Conservation (phyloP, 2,329 filamentous ascomycete genomes). For the Cordyceps pruinosa region DNA sequence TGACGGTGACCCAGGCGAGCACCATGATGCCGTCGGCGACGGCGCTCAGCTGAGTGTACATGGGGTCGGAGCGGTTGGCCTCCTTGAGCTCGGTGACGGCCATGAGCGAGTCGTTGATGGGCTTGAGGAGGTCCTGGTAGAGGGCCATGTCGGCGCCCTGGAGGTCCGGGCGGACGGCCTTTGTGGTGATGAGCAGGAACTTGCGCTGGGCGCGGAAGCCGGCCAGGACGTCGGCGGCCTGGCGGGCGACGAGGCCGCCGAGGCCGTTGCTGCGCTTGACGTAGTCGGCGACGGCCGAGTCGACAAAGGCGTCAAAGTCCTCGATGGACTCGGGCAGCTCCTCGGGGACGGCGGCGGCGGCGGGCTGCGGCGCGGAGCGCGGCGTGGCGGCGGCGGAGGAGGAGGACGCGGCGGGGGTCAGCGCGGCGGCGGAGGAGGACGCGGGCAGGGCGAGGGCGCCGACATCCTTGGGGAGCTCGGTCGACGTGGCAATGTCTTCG, state of each 20-base stretch:
- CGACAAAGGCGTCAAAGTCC: slow-evolving; percentile 78
- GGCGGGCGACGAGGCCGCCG: slow-evolving; percentile 70
- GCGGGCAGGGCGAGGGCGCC: slow-evolving; percentile 37
- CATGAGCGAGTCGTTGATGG: slow-evolving; percentile 76
- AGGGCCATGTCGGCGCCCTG: slow-evolving; percentile 50
- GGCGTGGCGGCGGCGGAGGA: slow-evolving; percentile 9
- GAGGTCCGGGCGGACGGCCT: slow-evolving; percentile 84
- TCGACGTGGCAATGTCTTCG: slow-evolving; percentile 87
- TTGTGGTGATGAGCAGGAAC: slow-evolving; percentile 81
- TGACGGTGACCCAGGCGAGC: slow-evolving; percentile 83
- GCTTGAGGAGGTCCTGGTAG: slow-evolving; percentile 74
- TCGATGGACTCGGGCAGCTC: slow-evolving; percentile 70
- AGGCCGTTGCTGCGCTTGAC: slow-evolving; percentile 70
- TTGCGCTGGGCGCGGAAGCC: slow-evolving; percentile 80
- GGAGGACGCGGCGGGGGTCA: slow-evolving; percentile 9
- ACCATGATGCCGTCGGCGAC: slow-evolving; percentile 87
- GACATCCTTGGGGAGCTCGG: slow-evolving; percentile 49
- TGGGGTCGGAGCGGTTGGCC: slow-evolving; percentile 64
- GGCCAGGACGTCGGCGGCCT: slow-evolving; percentile 52
- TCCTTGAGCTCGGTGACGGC: slow-evolving; percentile 77
- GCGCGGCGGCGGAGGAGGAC: slow-evolving; percentile 19
- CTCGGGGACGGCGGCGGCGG: slow-evolving; percentile 33
- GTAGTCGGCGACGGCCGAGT: slow-evolving; percentile 68
- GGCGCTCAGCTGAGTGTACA: slow-evolving; percentile 77
- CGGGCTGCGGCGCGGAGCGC: slow-evolving; percentile 31